Conservation (phyloP, 495 filamentous ascomycete genomes). For the Talaromyces nanjingensis region DNA sequence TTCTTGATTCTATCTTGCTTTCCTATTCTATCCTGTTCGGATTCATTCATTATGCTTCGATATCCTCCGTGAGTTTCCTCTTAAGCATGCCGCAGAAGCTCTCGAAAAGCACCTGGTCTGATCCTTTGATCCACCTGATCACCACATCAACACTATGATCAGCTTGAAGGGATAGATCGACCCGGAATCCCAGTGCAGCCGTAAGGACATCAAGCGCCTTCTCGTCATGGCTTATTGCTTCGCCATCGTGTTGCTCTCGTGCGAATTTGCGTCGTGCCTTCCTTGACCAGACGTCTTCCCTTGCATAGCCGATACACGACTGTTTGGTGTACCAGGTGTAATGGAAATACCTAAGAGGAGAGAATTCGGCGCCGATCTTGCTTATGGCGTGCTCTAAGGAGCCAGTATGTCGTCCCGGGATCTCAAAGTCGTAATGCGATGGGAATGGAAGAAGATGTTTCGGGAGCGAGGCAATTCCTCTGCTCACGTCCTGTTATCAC, state of each 20-base stretch:
- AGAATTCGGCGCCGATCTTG: conserved; percentile 33
- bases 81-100: conserved; percentile 81
- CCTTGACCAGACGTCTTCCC: conserved; percentile 67
- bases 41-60: conserved; percentile 1
- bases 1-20: not conserved
- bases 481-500: conserved; percentile 38
- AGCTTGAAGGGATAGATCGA: conserved; percentile 25
- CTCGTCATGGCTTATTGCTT: not conserved
- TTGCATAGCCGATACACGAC: conserved; percentile 48
- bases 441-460: conserved; percentile 56
- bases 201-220: conserved; percentile 19
- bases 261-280: conserved; percentile 52
- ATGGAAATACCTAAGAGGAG: conserved; percentile 34
- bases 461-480: conserved; percentile 47
- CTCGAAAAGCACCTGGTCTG: conserved; percentile 71
- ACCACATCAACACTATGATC: conserved; percentile 29
- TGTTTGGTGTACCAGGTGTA: conserved; percentile 42
- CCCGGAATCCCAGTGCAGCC: conserved; percentile 40
- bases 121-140: conserved; percentile 71
- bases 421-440: conserved; percentile 46
- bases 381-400: conserved; percentile 22
- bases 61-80: conserved; percentile 34
- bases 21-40: not conserved
- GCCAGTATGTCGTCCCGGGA: conserved; percentile 12
- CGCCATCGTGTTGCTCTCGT: conserved; percentile 11